phyloP scores from a whole-genome alignment of 768 basidiomycete genomes.

The Lactarius akahatsu region DNA sequence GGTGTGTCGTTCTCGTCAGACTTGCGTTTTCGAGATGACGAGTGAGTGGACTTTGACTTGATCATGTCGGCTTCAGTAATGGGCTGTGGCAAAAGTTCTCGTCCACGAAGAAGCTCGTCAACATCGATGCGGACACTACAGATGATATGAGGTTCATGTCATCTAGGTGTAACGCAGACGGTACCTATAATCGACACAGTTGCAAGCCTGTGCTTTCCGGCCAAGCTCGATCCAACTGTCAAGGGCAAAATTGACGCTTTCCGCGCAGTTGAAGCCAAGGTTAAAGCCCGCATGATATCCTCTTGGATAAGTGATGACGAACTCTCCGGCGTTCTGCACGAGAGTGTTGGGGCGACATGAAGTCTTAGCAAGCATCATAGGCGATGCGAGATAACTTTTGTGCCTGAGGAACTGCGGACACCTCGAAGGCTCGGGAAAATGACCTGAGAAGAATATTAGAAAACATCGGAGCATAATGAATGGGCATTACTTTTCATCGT shows the following conservation, averaged over 20 bases:
- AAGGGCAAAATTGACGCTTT: constrained; percentile 95
- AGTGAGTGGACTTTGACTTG: constrained; percentile 27
- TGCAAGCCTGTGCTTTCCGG: constrained; percentile 71
- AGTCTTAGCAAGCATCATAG: constrained; percentile 72
- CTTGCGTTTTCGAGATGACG: constrained; percentile 42
- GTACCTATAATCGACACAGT: constrained; percentile 74
- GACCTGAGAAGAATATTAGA: constrained; percentile 48
- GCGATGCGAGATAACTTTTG: constrained; percentile 93
- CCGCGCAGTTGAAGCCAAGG: constrained; percentile 93
- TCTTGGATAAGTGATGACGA: constrained; percentile 91
- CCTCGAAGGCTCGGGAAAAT: constrained; percentile 79
- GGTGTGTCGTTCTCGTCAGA: constrained; percentile 38
- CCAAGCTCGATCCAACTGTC: constrained; percentile 94
- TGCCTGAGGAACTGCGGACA: constrained; percentile 96
- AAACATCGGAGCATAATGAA: background rate
- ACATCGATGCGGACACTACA: constrained; percentile 90
- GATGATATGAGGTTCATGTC: constrained; percentile 19
- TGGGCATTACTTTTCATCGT: constrained; percentile 71
- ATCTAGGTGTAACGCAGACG: constrained; percentile 12
- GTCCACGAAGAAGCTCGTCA: constrained; percentile 73
- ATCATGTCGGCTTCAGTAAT: constrained; percentile 27
- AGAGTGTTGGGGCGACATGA: constrained; percentile 82
- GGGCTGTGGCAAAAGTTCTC: constrained; percentile 49
- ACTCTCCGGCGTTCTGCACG: constrained; percentile 93
- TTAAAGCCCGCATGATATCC: constrained; percentile 99